phyloP scores from a whole-genome alignment of 2,329 filamentous ascomycete genomes.

The Elsinoe ampelina region DNA sequence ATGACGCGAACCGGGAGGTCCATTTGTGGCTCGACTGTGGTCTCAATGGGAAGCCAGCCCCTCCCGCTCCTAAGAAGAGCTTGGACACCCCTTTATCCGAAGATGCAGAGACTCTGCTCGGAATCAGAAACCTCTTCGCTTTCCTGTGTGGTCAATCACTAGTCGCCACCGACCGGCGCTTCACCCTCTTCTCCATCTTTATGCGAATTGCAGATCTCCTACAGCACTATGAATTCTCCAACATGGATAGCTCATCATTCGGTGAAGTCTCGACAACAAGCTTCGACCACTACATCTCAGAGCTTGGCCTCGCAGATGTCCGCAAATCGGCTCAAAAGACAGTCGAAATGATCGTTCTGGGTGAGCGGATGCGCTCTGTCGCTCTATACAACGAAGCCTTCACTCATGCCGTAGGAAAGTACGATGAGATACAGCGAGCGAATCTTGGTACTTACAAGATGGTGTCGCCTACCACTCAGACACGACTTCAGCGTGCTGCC shows the following conservation, averaged over 20 bases:
- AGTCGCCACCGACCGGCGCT: conserved; percentile 47
- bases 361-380: conserved; percentile 74
- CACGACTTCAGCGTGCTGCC: conserved; percentile 71
- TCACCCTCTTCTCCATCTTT: conserved; percentile 51
- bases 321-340: conserved; percentile 78
- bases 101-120: conserved; percentile 42
- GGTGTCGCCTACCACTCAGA: conserved; percentile 61
- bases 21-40: conserved; percentile 43
- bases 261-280: conserved; percentile 53
- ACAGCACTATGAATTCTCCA: conserved; percentile 50
- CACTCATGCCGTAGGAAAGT: conserved; percentile 81
- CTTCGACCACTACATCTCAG: conserved; percentile 67
- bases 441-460: conserved; percentile 60
- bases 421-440: conserved; percentile 60
- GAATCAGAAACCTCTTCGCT: conserved; percentile 55
- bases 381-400: conserved; percentile 86
- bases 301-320: conserved; percentile 69
- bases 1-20: conserved; percentile 40
- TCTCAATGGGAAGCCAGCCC: conserved; percentile 40
- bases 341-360: conserved; percentile 78
- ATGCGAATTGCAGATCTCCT: conserved; percentile 51
- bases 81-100: conserved; percentile 5
- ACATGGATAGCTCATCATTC: conserved; percentile 54
- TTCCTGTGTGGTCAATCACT: conserved; percentile 54
- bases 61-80: conserved; percentile 10